phyloP scores from a whole-genome alignment of 805 yeast species.

The Metschnikowia aberdeeniae region DNA sequence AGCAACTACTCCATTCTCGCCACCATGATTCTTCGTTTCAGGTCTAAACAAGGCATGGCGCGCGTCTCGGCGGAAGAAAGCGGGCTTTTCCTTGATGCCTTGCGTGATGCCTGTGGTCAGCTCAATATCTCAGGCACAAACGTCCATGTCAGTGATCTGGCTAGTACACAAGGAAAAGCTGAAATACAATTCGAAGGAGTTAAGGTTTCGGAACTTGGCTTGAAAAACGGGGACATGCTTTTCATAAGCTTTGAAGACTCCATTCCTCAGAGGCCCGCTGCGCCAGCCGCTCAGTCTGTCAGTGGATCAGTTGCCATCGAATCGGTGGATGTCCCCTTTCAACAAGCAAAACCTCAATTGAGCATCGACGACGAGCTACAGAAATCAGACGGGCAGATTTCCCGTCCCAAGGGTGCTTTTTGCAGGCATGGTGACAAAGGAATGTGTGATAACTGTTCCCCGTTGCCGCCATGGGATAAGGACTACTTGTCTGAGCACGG shows the following conservation, averaged over 20 bases:
- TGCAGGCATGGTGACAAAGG: slow-evolving; percentile 91
- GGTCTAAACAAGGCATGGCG: slow-evolving; percentile 80
- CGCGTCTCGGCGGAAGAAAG: slow-evolving; percentile 52
- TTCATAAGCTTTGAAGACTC: slow-evolving; percentile 36
- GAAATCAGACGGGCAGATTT: slow-evolving; percentile 65
- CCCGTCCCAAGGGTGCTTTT: slow-evolving; percentile 54
- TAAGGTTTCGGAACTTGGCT: slow-evolving; percentile 41
- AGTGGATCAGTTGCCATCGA: slow-evolving; percentile 9
- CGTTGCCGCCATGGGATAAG: slow-evolving; percentile 92
- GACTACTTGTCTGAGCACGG: slow-evolving; percentile 67
- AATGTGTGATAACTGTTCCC: slow-evolving; percentile 97
- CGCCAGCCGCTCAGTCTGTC: slow-evolving; percentile 7
- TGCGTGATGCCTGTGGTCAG: slow-evolving; percentile 36
- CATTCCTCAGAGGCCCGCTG: not conserved
- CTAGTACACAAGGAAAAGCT: slow-evolving; percentile 41
- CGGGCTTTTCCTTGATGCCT: slow-evolving; percentile 41
- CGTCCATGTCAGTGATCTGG: slow-evolving; percentile 39
- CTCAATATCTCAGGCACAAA: slow-evolving; percentile 14
- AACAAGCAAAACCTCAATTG: slow-evolving; percentile 41
- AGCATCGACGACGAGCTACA: slow-evolving; percentile 66
- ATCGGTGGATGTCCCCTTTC: slow-evolving; percentile 5
- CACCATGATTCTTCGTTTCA: slow-evolving; percentile 55
- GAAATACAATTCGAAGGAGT: slow-evolving; percentile 35
- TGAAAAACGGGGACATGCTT: slow-evolving; percentile 58
- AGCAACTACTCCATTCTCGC: not conserved